Evolutionary conservation across 257 asterid species (phyloP).

Genomic region (Verbascum thapsus): DNA sequence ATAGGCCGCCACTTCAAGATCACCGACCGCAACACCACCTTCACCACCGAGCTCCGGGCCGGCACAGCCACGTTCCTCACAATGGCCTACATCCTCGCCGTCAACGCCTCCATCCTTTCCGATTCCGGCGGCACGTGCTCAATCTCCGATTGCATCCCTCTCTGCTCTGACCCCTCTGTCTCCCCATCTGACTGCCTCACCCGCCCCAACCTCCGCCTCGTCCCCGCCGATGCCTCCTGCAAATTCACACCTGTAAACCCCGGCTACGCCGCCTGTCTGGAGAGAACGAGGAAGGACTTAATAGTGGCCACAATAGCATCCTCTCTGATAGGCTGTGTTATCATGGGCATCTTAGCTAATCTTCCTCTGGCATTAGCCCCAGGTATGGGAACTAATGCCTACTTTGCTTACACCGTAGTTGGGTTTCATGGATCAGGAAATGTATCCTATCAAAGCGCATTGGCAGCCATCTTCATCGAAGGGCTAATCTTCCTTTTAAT

Average conservation of each 20-base stretch:
- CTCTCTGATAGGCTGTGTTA: constrained; percentile 73
- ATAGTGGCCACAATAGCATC: constrained; percentile 90
- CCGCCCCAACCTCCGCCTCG: constrained; percentile 45
- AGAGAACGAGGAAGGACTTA: constrained; percentile 60
- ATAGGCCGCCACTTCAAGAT: constrained; percentile 74
- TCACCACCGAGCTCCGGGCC: constrained; percentile 98
- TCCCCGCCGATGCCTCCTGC: constrained; percentile 67
- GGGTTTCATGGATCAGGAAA: constrained; percentile 95
- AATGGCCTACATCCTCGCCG: constrained; percentile 98
- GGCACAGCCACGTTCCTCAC: constrained; percentile 98
- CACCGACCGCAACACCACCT: constrained; percentile 70
- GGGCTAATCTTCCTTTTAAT: constrained; percentile 66
- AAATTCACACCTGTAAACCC: constrained; percentile 84
- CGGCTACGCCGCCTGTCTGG: constrained; percentile 84
- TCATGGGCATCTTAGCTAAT: constrained; percentile 83
- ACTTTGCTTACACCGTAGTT: constrained; percentile 89
- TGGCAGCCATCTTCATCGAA: constrained; percentile 87
- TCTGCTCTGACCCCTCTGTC: constrained; percentile 63
- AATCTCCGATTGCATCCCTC: constrained; percentile 77
- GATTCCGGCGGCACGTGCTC: constrained; percentile 98
- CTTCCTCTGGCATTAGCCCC: constrained; percentile 85
- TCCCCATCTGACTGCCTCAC: constrained; percentile 47
- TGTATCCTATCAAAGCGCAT: constrained; percentile 67
- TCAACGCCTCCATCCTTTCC: constrained; percentile 84
- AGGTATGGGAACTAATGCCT: constrained; percentile 93